phyloP scores from a whole-genome alignment of 305 asterid species.

The Fraxinus greggii region DNA sequence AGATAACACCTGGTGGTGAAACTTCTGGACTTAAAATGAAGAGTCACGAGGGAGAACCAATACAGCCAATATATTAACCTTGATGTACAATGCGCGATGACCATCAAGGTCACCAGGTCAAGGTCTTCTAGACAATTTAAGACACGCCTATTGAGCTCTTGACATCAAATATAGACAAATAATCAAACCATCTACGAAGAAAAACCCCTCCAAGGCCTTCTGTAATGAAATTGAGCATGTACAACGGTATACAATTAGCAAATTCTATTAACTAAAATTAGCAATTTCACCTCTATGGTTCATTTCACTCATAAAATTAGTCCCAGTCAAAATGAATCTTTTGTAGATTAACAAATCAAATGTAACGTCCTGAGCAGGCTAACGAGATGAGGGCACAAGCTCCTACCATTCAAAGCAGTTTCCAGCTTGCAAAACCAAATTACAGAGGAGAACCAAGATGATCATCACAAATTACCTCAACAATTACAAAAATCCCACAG shows the following conservation, averaged over 20 bases:
- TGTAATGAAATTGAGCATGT: background rate
- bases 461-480: background rate
- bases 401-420: background rate
- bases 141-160: background rate
- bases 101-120: background rate
- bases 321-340: background rate
- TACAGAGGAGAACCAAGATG: background rate
- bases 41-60: background rate
- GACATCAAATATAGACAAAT: background rate
- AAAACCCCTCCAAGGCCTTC: background rate
- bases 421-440: background rate
- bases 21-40: background rate
- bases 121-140: background rate
- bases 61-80: background rate
- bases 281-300: background rate
- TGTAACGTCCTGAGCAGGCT: background rate
- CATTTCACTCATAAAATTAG: background rate
- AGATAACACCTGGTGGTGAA: background rate
- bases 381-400: background rate
- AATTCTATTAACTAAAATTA: background rate
- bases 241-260: background rate
- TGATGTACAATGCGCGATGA: background rate
- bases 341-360: background rate
- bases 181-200: background rate
- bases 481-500: background rate